A percentile compares a stretch with the other conserved stretches of the same genome.
Evolutionary conservation across 306 rosid species (phyloP).

Genomic region (Prunus campanulata): DNA sequence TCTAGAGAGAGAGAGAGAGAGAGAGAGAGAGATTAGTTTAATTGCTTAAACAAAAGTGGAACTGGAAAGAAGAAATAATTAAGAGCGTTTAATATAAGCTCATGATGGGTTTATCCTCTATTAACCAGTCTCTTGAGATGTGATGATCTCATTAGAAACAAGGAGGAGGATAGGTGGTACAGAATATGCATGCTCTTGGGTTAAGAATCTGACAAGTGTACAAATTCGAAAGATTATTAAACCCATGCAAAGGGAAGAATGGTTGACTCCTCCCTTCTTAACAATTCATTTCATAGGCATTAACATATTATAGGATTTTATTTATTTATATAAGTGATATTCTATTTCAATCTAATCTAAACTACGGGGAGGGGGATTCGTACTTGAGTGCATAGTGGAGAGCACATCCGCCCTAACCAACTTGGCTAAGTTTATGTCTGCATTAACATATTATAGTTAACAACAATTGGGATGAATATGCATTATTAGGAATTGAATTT

Average conservation of each 20-base stretch:
- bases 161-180: background rate
- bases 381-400: background rate
- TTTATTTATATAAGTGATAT: background rate
- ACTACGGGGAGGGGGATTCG: rapidly evolving
- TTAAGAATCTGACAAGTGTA: background rate
- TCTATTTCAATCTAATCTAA: background rate
- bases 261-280: background rate
- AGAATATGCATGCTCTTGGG: background rate
- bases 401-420: background rate
- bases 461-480: no score
- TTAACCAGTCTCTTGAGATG: constrained; percentile 19
- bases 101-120: constrained; percentile 23
- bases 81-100: background rate
- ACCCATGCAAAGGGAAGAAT: background rate
- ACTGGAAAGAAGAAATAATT: background rate
- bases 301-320: background rate
- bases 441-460: no score
- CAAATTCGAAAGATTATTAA: background rate
- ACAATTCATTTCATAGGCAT: background rate
- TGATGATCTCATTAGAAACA: constrained; percentile 5
- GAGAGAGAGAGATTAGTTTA: background rate
- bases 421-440: background rate
- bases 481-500: no score
- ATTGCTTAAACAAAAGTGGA: constrained; percentile 24
- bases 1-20: background rate